Evolutionary conservation across 2,329 filamentous ascomycete species (phyloP).

Genomic region (Pseudophaeomoniella oleicola): DNA sequence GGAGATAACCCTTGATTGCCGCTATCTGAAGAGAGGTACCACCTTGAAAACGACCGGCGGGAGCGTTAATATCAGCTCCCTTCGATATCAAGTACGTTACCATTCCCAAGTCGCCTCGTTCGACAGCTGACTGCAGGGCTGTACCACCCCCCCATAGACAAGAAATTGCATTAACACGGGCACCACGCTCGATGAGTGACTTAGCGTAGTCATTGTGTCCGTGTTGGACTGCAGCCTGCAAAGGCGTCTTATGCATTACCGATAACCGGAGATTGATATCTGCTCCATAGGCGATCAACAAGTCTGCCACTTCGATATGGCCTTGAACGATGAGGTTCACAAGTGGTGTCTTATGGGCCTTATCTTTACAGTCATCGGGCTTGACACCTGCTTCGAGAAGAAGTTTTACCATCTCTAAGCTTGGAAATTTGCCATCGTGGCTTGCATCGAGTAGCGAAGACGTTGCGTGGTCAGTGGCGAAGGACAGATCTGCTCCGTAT

Average conservation of each 20-base stretch:
- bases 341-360: no score
- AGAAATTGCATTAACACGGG: background rate
- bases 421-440: no score
- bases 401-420: background rate
- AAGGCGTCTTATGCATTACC: constrained; percentile 4
- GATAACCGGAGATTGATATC: background rate
- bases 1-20: constrained; percentile 12
- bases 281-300: background rate
- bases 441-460: no score
- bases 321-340: background rate
- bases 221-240: background rate
- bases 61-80: constrained; percentile 6
- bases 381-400: background rate
- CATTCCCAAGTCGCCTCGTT: background rate
- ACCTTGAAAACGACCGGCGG: constrained; percentile 5
- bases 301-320: background rate
- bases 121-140: constrained; percentile 1
- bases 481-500: no score
- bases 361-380: no score
- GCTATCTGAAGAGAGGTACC: constrained; percentile 16
- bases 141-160: constrained; percentile 1
- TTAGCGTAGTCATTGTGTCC: background rate
- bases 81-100: constrained; percentile 11
- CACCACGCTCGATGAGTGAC: background rate
- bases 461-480: no score